Evolutionary conservation across 495 filamentous ascomycete species (phyloP), one percentile per base, ranked within the genome.

Genomic region (Aspergillus heteromorphus): DNA sequence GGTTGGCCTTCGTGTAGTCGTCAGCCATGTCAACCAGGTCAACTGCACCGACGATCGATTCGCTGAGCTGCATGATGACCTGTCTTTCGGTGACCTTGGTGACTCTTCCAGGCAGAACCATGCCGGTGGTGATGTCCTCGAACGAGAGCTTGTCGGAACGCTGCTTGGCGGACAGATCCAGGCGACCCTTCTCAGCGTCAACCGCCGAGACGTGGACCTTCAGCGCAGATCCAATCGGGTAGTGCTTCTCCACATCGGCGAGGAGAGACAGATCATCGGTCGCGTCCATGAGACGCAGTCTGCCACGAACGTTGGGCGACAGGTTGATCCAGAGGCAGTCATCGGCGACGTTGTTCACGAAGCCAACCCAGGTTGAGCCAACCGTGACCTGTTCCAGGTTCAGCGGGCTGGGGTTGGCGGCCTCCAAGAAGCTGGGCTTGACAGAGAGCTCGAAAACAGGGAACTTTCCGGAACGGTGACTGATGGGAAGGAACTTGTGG

Each of bases 371-470:
- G 0, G 71, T 80, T 10, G 85, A 84, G 30, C 87, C 92, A 41
- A 77, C 73, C 57, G 83, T 70, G 48, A 97, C 72, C 56, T 89
- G 83, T n/a, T 90, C 83, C 40, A 95, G 70, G 30, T 83, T 84
- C 20, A 95, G 71, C 3, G 83, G 67, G 14, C 79, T 71, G n/a
- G 78, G 69, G 43, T 84, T 78, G 17, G 65, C 69, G 6, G 79
- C 68, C 36, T 76, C 70, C 47, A 88, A 56, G 64, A 84, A 81
- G 60, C 80, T 85, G 25, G 83, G 81, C 66, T 91, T 96, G 8
- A 89, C 81, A n/a, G 92, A 89, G 14, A 97, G 79, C 65, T 98
- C 93, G 52, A 91, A 91, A 5, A 95, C 87, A 0, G 89, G 82
- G 50, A 77, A 76, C 62, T 89, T 91, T 48, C 83, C 83, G 34